Conservation (phyloP, 2,329 filamentous ascomycete species). For the Huntiella abstrusa region DNA sequence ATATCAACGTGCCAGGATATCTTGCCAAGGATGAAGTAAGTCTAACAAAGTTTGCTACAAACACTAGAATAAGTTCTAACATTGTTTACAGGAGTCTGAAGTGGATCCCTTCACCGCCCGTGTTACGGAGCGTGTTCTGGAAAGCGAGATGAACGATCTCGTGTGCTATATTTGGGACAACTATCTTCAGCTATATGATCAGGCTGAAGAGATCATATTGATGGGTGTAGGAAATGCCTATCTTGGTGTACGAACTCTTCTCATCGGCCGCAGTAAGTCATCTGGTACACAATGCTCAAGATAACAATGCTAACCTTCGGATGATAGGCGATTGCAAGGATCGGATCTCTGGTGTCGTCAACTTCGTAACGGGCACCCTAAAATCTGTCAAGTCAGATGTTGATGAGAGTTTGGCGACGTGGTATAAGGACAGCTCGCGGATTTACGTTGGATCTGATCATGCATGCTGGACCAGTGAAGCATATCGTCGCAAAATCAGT, state of each 20-base stretch:
- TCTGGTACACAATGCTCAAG: not conserved
- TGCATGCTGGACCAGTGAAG: conserved; percentile 51
- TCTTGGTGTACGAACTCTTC: conserved; percentile 59
- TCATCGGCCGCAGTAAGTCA: conserved; percentile 53
- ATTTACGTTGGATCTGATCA: conserved; percentile 64
- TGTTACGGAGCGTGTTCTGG: conserved; percentile 27
- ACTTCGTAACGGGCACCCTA: conserved; percentile 62
- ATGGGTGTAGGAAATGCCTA: conserved; percentile 85
- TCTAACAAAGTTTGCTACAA: not conserved
- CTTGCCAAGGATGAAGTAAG: conserved; percentile 40
- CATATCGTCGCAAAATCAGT: conserved; percentile 37
- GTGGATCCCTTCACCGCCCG: conserved; percentile 28
- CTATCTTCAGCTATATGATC: conserved; percentile 63
- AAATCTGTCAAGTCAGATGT: conserved; percentile 63
- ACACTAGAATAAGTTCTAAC: not conserved
- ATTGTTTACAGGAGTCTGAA: conserved; percentile 16
- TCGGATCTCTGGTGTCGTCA: conserved; percentile 53
- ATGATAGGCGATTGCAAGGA: conserved; percentile 37
- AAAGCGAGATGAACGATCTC: conserved; percentile 49
- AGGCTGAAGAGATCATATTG: conserved; percentile 58
- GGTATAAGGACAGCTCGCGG: conserved; percentile 69
- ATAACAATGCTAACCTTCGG: conserved; percentile 10
- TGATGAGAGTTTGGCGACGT: conserved; percentile 51
- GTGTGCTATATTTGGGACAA: conserved; percentile 92
- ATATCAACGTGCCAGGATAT: conserved; percentile 75